These are phyloP conservation scores for Tuber aestivum DNA, from an alignment of 495 filamentous ascomycete species.

Conservation along the genomic window DNA sequence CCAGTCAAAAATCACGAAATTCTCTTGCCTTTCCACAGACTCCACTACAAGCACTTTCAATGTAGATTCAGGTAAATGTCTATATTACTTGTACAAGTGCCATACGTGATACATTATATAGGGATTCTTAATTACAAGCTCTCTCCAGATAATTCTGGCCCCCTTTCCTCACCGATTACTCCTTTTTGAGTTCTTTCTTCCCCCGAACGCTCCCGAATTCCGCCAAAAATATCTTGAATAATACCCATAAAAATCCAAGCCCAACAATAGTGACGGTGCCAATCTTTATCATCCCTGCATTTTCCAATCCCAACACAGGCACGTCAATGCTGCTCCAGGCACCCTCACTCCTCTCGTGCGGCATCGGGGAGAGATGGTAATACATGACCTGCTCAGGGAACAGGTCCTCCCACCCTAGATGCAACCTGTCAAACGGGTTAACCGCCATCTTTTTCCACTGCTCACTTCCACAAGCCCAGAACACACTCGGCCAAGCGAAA, in stretches of 20 bases:
- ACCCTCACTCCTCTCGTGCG: constrained; percentile 25
- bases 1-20: background rate
- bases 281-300: constrained; percentile 56
- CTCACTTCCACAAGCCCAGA: constrained; percentile 80
- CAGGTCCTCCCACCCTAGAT: constrained; percentile 79
- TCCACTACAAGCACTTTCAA: background rate
- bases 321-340: constrained; percentile 46
- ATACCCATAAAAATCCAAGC: constrained; percentile 69
- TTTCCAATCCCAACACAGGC: constrained; percentile 66
- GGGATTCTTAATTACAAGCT: background rate
- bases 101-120: background rate
- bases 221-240: constrained; percentile 55
- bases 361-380: constrained; percentile 67
- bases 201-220: constrained; percentile 13
- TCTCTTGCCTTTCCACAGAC: background rate
- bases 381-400: constrained; percentile 78
- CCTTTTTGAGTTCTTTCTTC: constrained; percentile 8
- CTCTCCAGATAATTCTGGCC: background rate
- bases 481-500: constrained; percentile 65
- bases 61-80: background rate
- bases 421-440: constrained; percentile 78
- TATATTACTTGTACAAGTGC: background rate
- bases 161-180: constrained; percentile 19
- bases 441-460: constrained; percentile 65
- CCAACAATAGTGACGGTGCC: constrained; percentile 66